A percentile compares a stretch with the other conserved stretches of the same genome.
Evolutionary conservation across 441 rosid genomes (phyloP).

Genomic region (Corymbia citriodora): DNA sequence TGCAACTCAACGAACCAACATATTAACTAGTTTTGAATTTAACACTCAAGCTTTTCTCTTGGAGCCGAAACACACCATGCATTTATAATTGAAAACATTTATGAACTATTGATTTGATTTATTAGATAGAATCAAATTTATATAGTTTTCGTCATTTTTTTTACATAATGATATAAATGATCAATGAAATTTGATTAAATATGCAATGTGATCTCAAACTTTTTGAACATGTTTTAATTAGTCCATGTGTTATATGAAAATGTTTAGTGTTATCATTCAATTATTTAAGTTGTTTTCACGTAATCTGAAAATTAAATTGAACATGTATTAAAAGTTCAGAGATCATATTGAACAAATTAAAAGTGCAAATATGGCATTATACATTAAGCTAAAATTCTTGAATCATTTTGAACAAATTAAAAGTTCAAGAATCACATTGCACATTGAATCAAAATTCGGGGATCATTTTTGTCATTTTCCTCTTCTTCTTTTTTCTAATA

Average conservation of each 20-base stretch:
- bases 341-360: too few relatives aligned
- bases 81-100: neutral
- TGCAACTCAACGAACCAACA: neutral
- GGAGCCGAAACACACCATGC: neutral
- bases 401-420: too few relatives aligned
- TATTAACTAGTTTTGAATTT: neutral
- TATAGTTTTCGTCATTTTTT: neutral
- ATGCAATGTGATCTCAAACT: fast-evolving
- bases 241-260: neutral
- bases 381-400: too few relatives aligned
- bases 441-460: too few relatives aligned
- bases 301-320: fast-evolving
- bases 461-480: neutral
- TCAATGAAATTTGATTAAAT: too few relatives aligned
- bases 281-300: too few relatives aligned
- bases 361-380: fast-evolving
- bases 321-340: too few relatives aligned
- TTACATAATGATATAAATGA: too few relatives aligned
- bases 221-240: too few relatives aligned
- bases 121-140: neutral
- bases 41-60: neutral
- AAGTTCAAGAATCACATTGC: neutral
- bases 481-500: neutral
- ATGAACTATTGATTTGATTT: neutral
- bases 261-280: too few relatives aligned